phyloP scores from a whole-genome alignment of 768 basidiomycete species.

The Phaffia australis region DNA sequence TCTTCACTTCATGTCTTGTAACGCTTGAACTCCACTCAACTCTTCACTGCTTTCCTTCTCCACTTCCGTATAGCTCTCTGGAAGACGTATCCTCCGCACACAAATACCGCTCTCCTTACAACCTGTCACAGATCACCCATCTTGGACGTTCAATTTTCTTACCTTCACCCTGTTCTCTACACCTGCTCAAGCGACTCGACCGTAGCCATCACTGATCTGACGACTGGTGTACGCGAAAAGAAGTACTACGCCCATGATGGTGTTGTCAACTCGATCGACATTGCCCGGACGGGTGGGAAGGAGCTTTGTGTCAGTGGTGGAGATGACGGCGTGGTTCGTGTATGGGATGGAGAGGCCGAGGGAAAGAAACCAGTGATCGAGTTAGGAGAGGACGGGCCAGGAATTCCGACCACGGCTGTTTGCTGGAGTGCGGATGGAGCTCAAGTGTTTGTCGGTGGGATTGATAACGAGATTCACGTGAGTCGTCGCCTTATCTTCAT shows the following conservation, averaged over 20 bases:
- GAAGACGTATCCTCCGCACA: conserved; percentile 83
- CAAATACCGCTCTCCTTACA: conserved; percentile 77
- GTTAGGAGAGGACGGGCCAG: conserved; percentile 52
- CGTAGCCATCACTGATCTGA: conserved; percentile 62
- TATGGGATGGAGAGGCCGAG: conserved; percentile 75
- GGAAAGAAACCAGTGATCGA: conserved; percentile 62
- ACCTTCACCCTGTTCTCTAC: conserved; percentile 44
- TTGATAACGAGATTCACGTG: conserved; percentile 96
- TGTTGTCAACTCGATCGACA: conserved; percentile 79
- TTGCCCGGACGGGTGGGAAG: conserved; percentile 58
- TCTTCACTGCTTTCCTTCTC: background rate
- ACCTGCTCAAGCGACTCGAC: conserved; percentile 85
- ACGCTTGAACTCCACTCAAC: background rate
- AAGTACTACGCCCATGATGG: conserved; percentile 81
- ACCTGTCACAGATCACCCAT: conserved; percentile 82
- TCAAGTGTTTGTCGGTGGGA: conserved; percentile 75
- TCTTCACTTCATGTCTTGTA: background rate
- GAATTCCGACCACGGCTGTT: conserved; percentile 83
- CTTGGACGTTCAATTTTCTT: conserved; percentile 65
- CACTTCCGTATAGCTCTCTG: conserved; percentile 53
- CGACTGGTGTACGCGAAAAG: conserved; percentile 64
- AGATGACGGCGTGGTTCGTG: conserved; percentile 80
- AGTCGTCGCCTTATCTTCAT: conserved; percentile 34
- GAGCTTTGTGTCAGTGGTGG: conserved; percentile 80
- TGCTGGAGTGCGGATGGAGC: conserved; percentile 87